Percentiles rank a stretch among this genome's conserved stretches.
Evolutionary conservation across 805 yeast genomes (phyloP).

Genomic region (Wickerhamiella hasegawae): DNA sequence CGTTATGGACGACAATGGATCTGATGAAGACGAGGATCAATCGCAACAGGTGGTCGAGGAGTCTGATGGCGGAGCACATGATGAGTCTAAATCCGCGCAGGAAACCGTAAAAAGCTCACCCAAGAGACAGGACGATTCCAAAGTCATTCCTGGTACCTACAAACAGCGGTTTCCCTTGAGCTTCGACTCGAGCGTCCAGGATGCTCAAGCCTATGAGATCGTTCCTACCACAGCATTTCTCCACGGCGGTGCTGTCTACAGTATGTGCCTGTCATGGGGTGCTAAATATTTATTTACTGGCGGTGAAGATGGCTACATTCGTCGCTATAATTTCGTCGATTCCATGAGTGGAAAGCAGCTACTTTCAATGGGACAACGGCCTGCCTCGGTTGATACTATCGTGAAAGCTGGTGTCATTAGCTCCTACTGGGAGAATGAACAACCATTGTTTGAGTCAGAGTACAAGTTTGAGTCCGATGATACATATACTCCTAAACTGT

Average conservation of each 20-base stretch:
- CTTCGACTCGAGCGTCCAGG: constrained; percentile 29
- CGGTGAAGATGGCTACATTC: constrained; percentile 86
- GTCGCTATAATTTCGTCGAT: constrained; percentile 75
- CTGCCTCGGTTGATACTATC: constrained; percentile 72
- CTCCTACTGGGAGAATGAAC: constrained; percentile 94
- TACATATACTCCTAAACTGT: constrained; percentile 28
- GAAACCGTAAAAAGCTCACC: too few relatives aligned
- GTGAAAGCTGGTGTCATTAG: constrained; percentile 67
- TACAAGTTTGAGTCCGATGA: constrained; percentile 25
- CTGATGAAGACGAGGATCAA: not conserved
- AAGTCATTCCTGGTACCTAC: constrained; percentile 5
- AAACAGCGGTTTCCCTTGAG: constrained; percentile 11
- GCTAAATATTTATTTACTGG: constrained; percentile 84
- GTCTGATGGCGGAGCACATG: too few relatives aligned
- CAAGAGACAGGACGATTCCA: too few relatives aligned
- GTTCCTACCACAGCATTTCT: constrained; percentile 81
- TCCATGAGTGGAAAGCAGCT: constrained; percentile 79
- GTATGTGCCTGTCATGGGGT: constrained; percentile 62
- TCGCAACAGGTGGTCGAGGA: too few relatives aligned
- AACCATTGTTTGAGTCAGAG: constrained; percentile 43
- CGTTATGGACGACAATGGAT: not conserved
- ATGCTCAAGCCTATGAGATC: constrained; percentile 47
- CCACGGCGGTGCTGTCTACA: constrained; percentile 60
- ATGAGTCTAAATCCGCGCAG: too few relatives aligned
- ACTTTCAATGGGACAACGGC: constrained; percentile 80